Conservation (phyloP, 2,329 filamentous ascomycete species). For the Sporothrix brasiliensis region DNA sequence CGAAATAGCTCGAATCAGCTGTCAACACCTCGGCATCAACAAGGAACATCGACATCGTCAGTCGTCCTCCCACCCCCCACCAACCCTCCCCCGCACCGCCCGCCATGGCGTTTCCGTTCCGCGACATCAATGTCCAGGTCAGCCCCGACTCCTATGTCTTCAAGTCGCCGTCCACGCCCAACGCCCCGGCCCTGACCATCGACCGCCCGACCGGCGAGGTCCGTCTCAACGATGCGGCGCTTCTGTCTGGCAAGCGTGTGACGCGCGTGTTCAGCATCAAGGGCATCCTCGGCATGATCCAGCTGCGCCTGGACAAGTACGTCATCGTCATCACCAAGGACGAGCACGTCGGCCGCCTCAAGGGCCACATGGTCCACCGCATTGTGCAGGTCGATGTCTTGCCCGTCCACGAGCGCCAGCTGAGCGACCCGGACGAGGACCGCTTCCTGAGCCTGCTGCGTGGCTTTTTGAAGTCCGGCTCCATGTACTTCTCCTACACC, state of each 20-base stretch:
- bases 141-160: slow-evolving; percentile 93
- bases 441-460: slow-evolving; percentile 83
- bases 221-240: slow-evolving; percentile 76
- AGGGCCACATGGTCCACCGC: slow-evolving; percentile 96
- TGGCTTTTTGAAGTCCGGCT: slow-evolving; percentile 76
- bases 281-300: slow-evolving; percentile 91
- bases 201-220: slow-evolving; percentile 92
- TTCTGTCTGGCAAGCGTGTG: slow-evolving; percentile 72
- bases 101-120: slow-evolving; percentile 66
- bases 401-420: slow-evolving; percentile 85
- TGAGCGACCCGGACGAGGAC: slow-evolving; percentile 93
- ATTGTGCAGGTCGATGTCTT: slow-evolving; percentile 89
- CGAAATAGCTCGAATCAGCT: background rate
- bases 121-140: slow-evolving; percentile 96
- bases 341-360: slow-evolving; percentile 83
- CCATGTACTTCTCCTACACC: slow-evolving; percentile 98
- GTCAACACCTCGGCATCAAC: background rate
- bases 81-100: background rate
- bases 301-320: slow-evolving; percentile 93
- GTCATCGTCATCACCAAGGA: slow-evolving; percentile 95
- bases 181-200: slow-evolving; percentile 83
- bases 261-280: slow-evolving; percentile 84
- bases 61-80: background rate
- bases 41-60: background rate
- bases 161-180: slow-evolving; percentile 89